Conservation (phyloP, 768 basidiomycete species). For the Flagelloscypha sp. region DNA sequence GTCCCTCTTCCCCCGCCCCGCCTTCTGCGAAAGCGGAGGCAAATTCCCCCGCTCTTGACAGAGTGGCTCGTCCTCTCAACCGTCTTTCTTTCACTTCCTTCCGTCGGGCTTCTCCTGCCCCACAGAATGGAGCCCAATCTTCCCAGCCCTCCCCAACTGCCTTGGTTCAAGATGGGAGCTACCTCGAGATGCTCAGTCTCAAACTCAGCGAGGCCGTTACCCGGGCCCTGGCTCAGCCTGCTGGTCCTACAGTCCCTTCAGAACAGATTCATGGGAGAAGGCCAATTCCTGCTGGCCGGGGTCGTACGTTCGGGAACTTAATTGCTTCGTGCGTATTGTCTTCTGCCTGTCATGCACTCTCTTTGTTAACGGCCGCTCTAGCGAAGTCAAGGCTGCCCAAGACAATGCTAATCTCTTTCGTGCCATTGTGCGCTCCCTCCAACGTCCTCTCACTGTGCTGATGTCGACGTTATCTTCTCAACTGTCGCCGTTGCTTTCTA, state of each 20-base stretch:
- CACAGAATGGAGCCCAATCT: slow-evolving; percentile 23
- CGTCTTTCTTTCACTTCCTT: slow-evolving; percentile 55
- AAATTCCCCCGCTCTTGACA: slow-evolving; percentile 29
- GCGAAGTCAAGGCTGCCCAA: slow-evolving; percentile 59
- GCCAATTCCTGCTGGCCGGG: slow-evolving; percentile 69
- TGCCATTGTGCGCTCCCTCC: slow-evolving; percentile 65
- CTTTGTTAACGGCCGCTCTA: slow-evolving; percentile 22
- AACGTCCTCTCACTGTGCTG: slow-evolving; percentile 69
- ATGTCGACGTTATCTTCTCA: slow-evolving; percentile 61
- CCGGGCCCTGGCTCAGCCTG: slow-evolving; percentile 61
- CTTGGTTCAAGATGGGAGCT: slow-evolving; percentile 70
- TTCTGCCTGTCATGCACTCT: slow-evolving; percentile 7
- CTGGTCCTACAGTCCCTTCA: slow-evolving; percentile 38
- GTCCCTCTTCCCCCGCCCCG: slow-evolving; percentile 55
- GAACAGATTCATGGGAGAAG: slow-evolving; percentile 60
- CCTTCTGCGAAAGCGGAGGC: slow-evolving; percentile 16
- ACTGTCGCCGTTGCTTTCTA: slow-evolving; percentile 58
- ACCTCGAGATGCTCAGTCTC: slow-evolving; percentile 66
- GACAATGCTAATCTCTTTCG: slow-evolving; percentile 58
- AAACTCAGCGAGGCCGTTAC: slow-evolving; percentile 79
- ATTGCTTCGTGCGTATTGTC: slow-evolving; percentile 56
- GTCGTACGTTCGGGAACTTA: slow-evolving; percentile 53
- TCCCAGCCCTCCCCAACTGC: slow-evolving; percentile 29
- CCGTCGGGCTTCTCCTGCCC: slow-evolving; percentile 46
- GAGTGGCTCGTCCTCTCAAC: slow-evolving; percentile 41